Percentiles rank a stretch among this genome's conserved stretches.
These are phyloP conservation scores for Coemansia sp. DNA, from an alignment of 192 early-diverging fungal genomes.

Conservation along the genomic window DNA sequence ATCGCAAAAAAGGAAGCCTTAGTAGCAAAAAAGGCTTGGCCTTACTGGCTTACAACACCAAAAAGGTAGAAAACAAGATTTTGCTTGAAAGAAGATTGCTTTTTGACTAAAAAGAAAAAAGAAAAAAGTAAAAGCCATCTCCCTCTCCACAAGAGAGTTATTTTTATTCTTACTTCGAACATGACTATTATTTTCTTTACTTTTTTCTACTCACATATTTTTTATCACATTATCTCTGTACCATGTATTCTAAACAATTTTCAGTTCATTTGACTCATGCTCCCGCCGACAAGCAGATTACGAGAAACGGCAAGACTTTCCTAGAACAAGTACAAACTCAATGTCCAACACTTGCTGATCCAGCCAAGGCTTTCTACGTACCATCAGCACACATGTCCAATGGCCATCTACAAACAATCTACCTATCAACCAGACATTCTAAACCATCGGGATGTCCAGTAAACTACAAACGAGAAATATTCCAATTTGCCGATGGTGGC, in stretches of 20 bases:
- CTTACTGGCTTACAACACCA: no score
- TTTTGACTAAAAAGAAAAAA: no score
- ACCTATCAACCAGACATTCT: conserved; percentile 48
- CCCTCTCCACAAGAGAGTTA: no score
- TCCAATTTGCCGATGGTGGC: conserved; percentile 49
- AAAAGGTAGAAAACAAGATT: no score
- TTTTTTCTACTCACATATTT: no score
- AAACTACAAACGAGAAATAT: conserved; percentile 48
- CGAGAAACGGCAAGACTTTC: conserved; percentile 18
- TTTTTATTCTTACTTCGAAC: no score
- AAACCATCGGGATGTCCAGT: conserved; percentile 47
- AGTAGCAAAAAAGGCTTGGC: no score
- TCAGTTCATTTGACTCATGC: conserved; percentile 42
- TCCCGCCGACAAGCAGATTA: conserved; percentile 37
- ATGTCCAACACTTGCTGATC: conserved; percentile 63
- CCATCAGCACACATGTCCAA: conserved; percentile 72
- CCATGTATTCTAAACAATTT: background rate
- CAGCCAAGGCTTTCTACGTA: conserved; percentile 57
- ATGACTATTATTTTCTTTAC: no score
- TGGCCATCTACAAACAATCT: conserved; percentile 79
- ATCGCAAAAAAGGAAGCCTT: no score
- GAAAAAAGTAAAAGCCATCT: no score
- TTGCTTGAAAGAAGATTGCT: no score
- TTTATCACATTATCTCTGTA: no score
- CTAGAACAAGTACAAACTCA: conserved; percentile 25